Percentiles rank a stretch among this genome's conserved stretches.
These are phyloP conservation scores for Fremontodendron californicum DNA, from an alignment of 345 rosid genomes.

Conservation along the genomic window DNA sequence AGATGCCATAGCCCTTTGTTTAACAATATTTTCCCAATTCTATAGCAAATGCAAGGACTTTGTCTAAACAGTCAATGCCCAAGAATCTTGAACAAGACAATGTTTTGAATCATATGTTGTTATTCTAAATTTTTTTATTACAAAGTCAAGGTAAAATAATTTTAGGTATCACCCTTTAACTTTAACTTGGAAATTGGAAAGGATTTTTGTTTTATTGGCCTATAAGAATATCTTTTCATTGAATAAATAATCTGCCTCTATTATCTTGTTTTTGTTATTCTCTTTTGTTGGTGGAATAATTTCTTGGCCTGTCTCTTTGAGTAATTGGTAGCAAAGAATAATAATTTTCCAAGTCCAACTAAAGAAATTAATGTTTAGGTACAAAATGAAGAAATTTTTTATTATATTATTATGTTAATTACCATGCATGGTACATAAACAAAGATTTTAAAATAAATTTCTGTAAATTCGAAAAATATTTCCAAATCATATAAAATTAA, in stretches of 20 bases:
- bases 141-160: neutral
- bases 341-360: neutral
- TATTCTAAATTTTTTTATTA: neutral
- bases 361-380: neutral
- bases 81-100: slow-evolving; percentile 13
- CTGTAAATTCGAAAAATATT: neutral
- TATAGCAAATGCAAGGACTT: neutral
- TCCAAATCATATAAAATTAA: neutral
- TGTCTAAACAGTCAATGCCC: neutral
- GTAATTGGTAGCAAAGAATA: neutral
- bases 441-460: neutral
- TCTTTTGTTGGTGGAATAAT: slow-evolving; percentile 18
- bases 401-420: no score
- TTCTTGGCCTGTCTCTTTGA: neutral
- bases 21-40: neutral
- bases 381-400: neutral
- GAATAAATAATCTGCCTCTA: slow-evolving; percentile 4
- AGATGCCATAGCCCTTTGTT: neutral
- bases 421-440: neutral
- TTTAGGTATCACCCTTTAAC: slow-evolving; percentile 17
- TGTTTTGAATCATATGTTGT: neutral
- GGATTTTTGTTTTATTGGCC: slow-evolving; percentile 19
- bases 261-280: slow-evolving; percentile 3
- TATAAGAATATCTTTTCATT: neutral
- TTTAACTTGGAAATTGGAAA: slow-evolving; percentile 21